Base-by-base conservation (phyloP, 495 filamentous ascomycete species). In the Tuber brumale region DNA sequence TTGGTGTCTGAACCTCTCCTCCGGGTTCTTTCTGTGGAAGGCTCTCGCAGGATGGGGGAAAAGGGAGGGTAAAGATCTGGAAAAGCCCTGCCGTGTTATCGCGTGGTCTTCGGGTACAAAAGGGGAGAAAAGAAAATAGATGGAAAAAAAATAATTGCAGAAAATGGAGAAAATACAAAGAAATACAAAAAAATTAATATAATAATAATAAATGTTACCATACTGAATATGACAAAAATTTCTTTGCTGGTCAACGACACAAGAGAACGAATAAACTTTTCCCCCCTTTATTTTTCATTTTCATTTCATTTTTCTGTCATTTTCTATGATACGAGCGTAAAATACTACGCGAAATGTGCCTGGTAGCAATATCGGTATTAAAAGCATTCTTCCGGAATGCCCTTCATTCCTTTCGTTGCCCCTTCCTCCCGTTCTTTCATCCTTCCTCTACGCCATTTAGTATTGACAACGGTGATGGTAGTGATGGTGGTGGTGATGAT, bases 1-100 rank as follows among this genome's bases (percentile, higher is more conserved):
- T 80, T 80, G 78, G 78, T 79, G 78, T 79, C 76, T 76, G 78
- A 79, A 80, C 78, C 78, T 80, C 77, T 72, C 73, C 70, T 79
- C 77, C 78, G 78, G 78, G 78, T 80, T 71, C 76, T 79, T 74
- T 78, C 74, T 74, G 76, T 76, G 75, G 80, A 79, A 76, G 77
- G 71, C 69, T 75, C 75, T 71, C 70, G 80, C 51, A 76, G 74
- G 77, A 76, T 71, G 75, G 82, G 75, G 79, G 75, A 73, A 77
- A 57, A 70, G 76, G 75, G 71, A 83, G 80, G 72, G 69, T 71
- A 79, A 77, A 80, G 80, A 75, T 72, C 71, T 69, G 71, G 81
- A 74, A 70, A 70, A 79, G 73, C 73, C 78, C 75, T 79, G 76
- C 79, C 41, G 76, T 79, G 78, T 80, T 79, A 80, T 80, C 78